Conservation (phyloP, 768 basidiomycete species). For the Hydnomerulius pinastri region DNA sequence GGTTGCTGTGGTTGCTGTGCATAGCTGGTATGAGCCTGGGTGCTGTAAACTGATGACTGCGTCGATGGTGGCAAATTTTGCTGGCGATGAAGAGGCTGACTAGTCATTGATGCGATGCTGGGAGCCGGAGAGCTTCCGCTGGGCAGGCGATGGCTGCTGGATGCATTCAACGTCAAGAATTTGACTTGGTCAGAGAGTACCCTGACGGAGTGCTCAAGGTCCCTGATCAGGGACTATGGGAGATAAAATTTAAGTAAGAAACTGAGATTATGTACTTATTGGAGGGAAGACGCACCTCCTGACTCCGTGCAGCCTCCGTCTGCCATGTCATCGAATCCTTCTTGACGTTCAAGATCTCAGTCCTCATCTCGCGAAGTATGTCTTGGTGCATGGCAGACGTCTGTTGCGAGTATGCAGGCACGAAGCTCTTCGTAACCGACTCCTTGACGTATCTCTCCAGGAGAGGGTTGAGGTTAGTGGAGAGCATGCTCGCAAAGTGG, state of each 20-base stretch:
- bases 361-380: constrained; percentile 69
- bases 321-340: constrained; percentile 83
- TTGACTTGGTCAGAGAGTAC: constrained; percentile 81
- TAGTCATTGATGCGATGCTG: constrained; percentile 39
- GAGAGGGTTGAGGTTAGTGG: constrained; percentile 69
- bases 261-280: background rate
- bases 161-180: constrained; percentile 63
- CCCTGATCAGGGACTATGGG: constrained; percentile 67
- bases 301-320: constrained; percentile 70
- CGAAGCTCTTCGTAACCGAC: constrained; percentile 66
- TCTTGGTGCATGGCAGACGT: constrained; percentile 81
- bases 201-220: constrained; percentile 78
- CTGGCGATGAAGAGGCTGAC: constrained; percentile 37
- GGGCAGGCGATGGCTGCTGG: constrained; percentile 36
- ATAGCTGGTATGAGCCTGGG: constrained; percentile 36
- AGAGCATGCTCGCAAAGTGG: constrained; percentile 76
- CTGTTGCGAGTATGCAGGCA: constrained; percentile 76
- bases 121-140: constrained; percentile 35
- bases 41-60: constrained; percentile 28
- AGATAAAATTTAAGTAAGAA: constrained; percentile 10
- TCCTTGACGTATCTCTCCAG: constrained; percentile 86
- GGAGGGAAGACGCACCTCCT: constrained; percentile 59
- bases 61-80: constrained; percentile 39
- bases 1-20: constrained; percentile 34
- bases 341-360: constrained; percentile 76